These are phyloP conservation scores for Scedosporium aurantiacum DNA, from an alignment of 2,329 filamentous ascomycete species.

Conservation along the genomic window DNA sequence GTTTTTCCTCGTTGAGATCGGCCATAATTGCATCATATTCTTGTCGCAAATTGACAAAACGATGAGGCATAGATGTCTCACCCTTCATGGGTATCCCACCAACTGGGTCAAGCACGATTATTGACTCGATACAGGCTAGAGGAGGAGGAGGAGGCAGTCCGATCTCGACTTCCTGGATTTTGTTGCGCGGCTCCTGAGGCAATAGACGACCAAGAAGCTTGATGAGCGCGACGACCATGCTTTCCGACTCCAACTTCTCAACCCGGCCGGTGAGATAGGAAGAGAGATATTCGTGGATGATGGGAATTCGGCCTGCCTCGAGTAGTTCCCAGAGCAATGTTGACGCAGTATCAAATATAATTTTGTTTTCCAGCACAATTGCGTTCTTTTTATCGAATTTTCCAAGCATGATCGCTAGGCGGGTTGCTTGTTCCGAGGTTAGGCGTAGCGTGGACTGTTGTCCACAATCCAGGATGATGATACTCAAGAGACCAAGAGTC, in stretches of 20 bases:
- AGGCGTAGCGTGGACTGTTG: conserved; percentile 26
- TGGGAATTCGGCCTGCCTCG: conserved; percentile 15
- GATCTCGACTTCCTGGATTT: neutral
- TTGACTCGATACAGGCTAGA: conserved; percentile 61
- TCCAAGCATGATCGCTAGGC: conserved; percentile 67
- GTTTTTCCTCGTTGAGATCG: conserved; percentile 38
- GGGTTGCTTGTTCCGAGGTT: conserved; percentile 54
- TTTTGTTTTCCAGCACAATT: conserved; percentile 47
- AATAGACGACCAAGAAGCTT: conserved; percentile 56
- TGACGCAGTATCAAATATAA: conserved; percentile 9
- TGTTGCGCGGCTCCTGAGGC: neutral
- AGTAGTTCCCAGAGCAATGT: neutral
- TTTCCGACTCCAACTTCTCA: conserved; percentile 34
- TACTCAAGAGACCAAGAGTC: conserved; percentile 68
- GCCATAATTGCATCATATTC: conserved; percentile 63
- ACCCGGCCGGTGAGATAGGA: conserved; percentile 28
- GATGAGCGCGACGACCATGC: conserved; percentile 66
- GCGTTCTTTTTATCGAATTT: conserved; percentile 56
- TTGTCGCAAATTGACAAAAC: conserved; percentile 86
- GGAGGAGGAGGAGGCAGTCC: conserved; percentile 5
- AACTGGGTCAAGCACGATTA: conserved; percentile 79
- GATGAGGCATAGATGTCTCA: conserved; percentile 23
- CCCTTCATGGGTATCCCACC: conserved; percentile 67
- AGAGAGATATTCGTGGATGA: conserved; percentile 30
- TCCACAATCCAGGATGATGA: conserved; percentile 70